A percentile compares a stretch with the other conserved stretches of the same genome.
phyloP scores from a whole-genome alignment of 352 stramenopile species.

The Stephanocyclus meneghinianus region DNA sequence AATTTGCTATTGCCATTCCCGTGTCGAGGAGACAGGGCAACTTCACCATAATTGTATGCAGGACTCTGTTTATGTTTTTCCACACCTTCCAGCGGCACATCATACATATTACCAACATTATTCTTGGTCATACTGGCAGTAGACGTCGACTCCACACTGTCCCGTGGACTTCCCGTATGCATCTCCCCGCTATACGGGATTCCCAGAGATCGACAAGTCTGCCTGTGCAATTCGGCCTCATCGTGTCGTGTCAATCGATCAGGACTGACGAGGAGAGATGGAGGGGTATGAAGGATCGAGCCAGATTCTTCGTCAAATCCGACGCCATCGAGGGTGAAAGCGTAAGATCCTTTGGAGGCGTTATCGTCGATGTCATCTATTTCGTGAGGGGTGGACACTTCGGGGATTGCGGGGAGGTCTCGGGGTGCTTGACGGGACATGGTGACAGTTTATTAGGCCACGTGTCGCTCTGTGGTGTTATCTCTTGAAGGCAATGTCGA shows the following conservation, averaged over 20 bases:
- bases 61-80: too few relatives aligned
- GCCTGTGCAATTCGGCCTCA: slow-evolving; percentile 3
- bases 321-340: slow-evolving; percentile 10
- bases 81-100: slow-evolving; percentile 2
- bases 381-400: neutral
- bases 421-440: neutral
- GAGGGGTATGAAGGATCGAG: slow-evolving; percentile 1
- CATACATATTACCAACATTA: slow-evolving; percentile 1
- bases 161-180: neutral
- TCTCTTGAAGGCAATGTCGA: neutral
- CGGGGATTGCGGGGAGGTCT: slow-evolving; percentile 1
- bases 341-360: slow-evolving; percentile 4
- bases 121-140: neutral
- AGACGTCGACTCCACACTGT: neutral
- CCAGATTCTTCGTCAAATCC: slow-evolving; percentile 15
- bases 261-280: neutral
- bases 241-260: neutral
- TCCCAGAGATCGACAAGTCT: slow-evolving; percentile 8
- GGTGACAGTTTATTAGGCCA: neutral
- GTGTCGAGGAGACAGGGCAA: too few relatives aligned
- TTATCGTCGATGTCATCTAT: slow-evolving; percentile 3
- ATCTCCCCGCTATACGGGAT: slow-evolving; percentile 2
- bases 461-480: neutral
- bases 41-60: too few relatives aligned
- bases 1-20: neutral